Base-by-base conservation (phyloP, 441 rosid species). In the Jatropha podagrica region DNA sequence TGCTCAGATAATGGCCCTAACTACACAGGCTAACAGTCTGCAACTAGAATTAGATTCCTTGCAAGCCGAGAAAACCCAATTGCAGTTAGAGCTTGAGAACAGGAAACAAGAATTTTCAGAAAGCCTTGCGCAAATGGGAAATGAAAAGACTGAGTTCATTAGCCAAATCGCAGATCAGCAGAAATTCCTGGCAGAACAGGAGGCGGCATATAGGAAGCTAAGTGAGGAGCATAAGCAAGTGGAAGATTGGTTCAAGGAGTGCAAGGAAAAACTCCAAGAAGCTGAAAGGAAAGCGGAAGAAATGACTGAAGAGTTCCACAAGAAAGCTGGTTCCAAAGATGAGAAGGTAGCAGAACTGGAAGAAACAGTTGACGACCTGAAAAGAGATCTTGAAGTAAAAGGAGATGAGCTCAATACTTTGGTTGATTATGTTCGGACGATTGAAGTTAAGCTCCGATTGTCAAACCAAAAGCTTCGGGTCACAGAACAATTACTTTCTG, bases 381-480 rank as follows among this genome's bases (percentile, higher is more conserved):
- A 77, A 76, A 87, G 88, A 77, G 91, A 96, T 41, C 79, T 92
- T 26, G 99, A 94, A 69, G 75, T 87, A 60, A 91, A 91, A 87
- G 94, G 79, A 79, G 99, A 96, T 13, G 97, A 96, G 68, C 79
- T 90, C 1, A 78, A 76, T 81, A 78, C 86, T 37, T 41, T 85
- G 75, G 74, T 83, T 4, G 93, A 91, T 51, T 90, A 89, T 6
- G 86, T 85, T 64, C 85, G 85, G 52, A 81, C 76, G 15, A 86
- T 92, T 10, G 99, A 94, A 83, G 95, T 96, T 8, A 89, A 87
- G 83, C 97, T 94, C 52, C 90, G 97, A 38, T 76, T 96, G 69
- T 94, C 99, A 9, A 96, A 90, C 89, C 99, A 96, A 90, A 94
- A 96, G 81, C 97, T 92, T 49, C 89, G 98, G 61, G 84, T 96